A percentile compares a stretch with the other conserved stretches of the same genome.
These are phyloP conservation scores for Beauveria bassiana DNA, from an alignment of 2,329 filamentous ascomycete genomes.

Conservation along the genomic window DNA sequence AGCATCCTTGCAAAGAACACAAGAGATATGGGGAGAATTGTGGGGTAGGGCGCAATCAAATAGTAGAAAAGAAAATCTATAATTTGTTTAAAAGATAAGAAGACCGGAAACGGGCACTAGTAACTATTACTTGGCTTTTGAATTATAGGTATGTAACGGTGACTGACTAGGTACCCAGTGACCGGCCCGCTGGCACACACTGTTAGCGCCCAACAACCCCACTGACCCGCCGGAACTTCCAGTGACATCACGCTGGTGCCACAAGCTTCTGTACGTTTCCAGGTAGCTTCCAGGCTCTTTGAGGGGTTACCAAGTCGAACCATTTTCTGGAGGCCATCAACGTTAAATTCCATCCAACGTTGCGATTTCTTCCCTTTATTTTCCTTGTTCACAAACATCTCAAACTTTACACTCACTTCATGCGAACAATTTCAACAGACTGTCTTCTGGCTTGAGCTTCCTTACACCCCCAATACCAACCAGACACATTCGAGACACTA, in stretches of 20 bases:
- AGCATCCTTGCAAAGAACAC: too few relatives aligned
- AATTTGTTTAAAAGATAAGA: too few relatives aligned
- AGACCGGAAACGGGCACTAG: too few relatives aligned
- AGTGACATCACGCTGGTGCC: slow-evolving; percentile 19
- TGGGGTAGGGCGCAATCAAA: too few relatives aligned
- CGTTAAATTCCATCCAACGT: slow-evolving; percentile 11
- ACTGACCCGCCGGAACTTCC: slow-evolving; percentile 14
- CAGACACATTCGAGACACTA: not conserved
- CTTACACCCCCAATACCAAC: not conserved
- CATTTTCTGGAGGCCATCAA: slow-evolving; percentile 13
- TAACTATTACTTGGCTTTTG: too few relatives aligned
- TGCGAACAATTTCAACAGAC: slow-evolving; percentile 1
- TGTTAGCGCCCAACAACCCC: slow-evolving; percentile 6
- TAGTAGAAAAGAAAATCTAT: too few relatives aligned
- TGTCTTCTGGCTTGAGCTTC: slow-evolving; percentile 1
- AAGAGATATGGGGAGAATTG: too few relatives aligned
- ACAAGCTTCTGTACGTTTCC: slow-evolving; percentile 23
- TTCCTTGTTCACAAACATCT: slow-evolving; percentile 1
- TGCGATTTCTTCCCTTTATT: not conserved
- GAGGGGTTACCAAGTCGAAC: slow-evolving; percentile 16
- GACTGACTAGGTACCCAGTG: not conserved
- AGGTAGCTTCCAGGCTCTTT: slow-evolving; percentile 21
- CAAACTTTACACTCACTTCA: not conserved
- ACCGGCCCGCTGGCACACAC: not conserved
- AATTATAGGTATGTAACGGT: too few relatives aligned